These are phyloP conservation scores for Fusarium begoniae DNA, from an alignment of 2,329 filamentous ascomycete genomes.

Conservation along the genomic window DNA sequence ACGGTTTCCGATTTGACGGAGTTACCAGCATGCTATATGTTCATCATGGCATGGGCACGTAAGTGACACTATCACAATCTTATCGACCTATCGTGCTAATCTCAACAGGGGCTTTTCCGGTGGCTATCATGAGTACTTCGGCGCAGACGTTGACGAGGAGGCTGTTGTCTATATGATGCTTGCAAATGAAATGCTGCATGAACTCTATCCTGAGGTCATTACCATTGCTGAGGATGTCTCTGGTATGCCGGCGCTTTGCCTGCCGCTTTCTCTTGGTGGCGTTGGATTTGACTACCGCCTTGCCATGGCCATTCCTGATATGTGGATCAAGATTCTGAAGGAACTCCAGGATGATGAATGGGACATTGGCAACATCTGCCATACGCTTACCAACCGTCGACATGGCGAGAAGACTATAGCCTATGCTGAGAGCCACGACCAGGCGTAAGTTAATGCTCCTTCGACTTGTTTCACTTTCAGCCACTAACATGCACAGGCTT, in stretches of 20 bases:
- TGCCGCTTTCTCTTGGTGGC: constrained; percentile 85
- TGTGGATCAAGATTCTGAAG: constrained; percentile 99
- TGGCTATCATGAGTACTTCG: constrained; percentile 98
- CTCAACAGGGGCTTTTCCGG: constrained; percentile 84
- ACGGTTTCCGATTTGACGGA: constrained; percentile 97
- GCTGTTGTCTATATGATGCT: constrained; percentile 95
- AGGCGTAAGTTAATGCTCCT: constrained; percentile 74
- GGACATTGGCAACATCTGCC: constrained; percentile 87
- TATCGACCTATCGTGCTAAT: constrained; percentile 5
- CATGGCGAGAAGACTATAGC: constrained; percentile 99
- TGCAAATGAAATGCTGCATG: constrained; percentile 94
- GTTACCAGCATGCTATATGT: constrained; percentile 98
- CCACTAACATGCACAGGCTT: constrained; percentile 63
- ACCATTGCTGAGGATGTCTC: constrained; percentile 98
- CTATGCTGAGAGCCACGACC: constrained; percentile 96
- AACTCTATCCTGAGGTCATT: constrained; percentile 86
- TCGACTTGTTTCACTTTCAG: constrained; percentile 26
- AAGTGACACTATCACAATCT: constrained; percentile 51
- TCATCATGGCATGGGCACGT: constrained; percentile 97
- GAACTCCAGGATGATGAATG: constrained; percentile 91
- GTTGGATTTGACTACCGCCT: constrained; percentile 97
- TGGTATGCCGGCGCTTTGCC: constrained; percentile 96
- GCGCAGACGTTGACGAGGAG: constrained; percentile 87
- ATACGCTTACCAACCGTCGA: constrained; percentile 89
- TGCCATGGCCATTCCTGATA: constrained; percentile 96